These are phyloP conservation scores for Monilinia fructicola DNA, from an alignment of 2,329 filamentous ascomycete genomes.

Conservation along the genomic window DNA sequence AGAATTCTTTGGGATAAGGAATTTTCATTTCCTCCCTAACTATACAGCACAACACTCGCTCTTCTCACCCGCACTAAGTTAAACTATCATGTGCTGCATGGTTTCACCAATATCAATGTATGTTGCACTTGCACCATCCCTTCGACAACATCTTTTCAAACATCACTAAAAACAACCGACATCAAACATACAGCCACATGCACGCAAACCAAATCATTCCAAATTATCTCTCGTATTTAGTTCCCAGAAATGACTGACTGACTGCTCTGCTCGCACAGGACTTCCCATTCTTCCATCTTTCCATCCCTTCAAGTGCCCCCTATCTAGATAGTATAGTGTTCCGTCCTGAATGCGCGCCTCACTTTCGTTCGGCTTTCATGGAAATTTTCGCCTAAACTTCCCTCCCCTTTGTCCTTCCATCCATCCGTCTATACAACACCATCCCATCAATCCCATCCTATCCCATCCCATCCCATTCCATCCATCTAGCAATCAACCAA, in stretches of 20 bases:
- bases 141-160: not conserved
- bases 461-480: slow-evolving; percentile 31
- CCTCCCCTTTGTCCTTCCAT: not conserved
- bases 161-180: not conserved
- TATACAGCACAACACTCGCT: not conserved
- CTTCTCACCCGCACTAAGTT: not conserved
- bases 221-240: slow-evolving; percentile 24
- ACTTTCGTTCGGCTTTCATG: not conserved
- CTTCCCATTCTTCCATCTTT: not conserved
- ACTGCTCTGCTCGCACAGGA: not conserved
- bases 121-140: not conserved
- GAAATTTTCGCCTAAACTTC: not conserved
- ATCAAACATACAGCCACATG: not conserved
- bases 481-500: slow-evolving; percentile 26
- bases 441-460: slow-evolving; percentile 25
- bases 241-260: slow-evolving; percentile 23
- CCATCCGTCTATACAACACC: slow-evolving; percentile 21
- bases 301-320: not conserved
- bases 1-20: too few species aligned
- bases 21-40: not conserved
- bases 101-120: not conserved
- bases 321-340: slow-evolving; percentile 17
- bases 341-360: slow-evolving; percentile 2
- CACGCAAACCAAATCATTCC: not conserved
- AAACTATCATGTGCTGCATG: too few species aligned